Base-by-base conservation (phyloP, 2,329 filamentous ascomycete species). In the Dactylellina sp. region DNA sequence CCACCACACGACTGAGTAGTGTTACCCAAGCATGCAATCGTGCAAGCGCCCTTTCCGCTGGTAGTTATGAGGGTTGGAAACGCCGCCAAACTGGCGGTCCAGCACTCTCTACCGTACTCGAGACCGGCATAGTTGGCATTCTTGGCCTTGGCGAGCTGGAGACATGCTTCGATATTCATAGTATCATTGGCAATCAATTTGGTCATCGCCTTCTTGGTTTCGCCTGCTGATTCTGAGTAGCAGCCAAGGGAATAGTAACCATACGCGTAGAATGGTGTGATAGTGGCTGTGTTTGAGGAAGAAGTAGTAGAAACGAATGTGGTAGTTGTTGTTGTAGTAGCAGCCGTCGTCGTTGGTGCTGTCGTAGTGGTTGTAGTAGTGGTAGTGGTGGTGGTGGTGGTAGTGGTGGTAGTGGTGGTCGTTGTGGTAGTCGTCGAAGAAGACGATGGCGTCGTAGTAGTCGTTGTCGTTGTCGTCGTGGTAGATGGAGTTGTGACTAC, bases 1-100 rank as follows among this genome's bases (percentile, higher is more conserved):
- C 77, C 81, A 25, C 81, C 80, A 60, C 81, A 82, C 24, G 65
- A 80, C 40, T 78, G 76, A 7, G 65, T 76, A 1, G 24, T 44
- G 75, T 79, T 70, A 11, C 77, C 78, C 9, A 77, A 77, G 42
- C 77, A 78, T 5, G 79, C 78, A 39, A 80, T 79, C 7, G 76
- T 81, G 75, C 80, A 81, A 4, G 79, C 80, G 14, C 77, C 77
- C 1, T 74, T 75, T 22, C 79, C 80, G 3, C 78, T 72, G 2
- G 81, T 76, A 7, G 77, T 76, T 0, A 78, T 78, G n/a, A 77
- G 75, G n/a, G 72, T 24, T 0, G 77, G 77, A 0, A 62, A 61
- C 1, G 76, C 75, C 12, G 76, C 62, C 7, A 79, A 71, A 14
- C 68, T 77, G 3, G 61, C 52, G 6, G n/a, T 40, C 70, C 70